Conservation (phyloP, 352 stramenopile species). For the Peronospora belbahrii region DNA sequence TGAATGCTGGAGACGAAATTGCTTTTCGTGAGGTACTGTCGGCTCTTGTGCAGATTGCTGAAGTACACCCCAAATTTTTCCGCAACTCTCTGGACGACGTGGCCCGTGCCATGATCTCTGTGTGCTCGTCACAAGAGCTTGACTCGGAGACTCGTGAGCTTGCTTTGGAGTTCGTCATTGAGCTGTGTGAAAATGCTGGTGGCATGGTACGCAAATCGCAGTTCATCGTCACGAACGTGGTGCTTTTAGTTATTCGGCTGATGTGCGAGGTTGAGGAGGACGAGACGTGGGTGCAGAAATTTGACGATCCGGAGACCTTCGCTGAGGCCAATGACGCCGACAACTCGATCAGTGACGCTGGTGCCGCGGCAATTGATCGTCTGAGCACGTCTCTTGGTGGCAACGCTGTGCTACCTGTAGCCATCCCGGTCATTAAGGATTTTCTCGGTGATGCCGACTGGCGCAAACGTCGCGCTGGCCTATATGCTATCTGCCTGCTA, state of each 20-base stretch:
- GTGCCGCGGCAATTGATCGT: conserved; percentile 69
- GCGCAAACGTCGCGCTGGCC: conserved; percentile 66
- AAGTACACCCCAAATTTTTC: conserved; percentile 81
- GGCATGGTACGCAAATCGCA: conserved; percentile 76
- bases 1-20: conserved; percentile 50
- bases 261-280: conserved; percentile 80
- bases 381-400: conserved; percentile 65
- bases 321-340: conserved; percentile 54
- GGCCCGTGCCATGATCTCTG: conserved; percentile 71
- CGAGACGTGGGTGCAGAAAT: conserved; percentile 55
- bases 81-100: conserved; percentile 59
- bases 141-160: conserved; percentile 73
- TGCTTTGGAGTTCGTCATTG: conserved; percentile 75
- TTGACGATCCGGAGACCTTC: conserved; percentile 78
- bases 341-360: conserved; percentile 60
- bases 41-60: conserved; percentile 62
- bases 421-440: conserved; percentile 64
- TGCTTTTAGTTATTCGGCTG: conserved; percentile 69
- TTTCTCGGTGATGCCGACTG: conserved; percentile 60
- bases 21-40: conserved; percentile 68
- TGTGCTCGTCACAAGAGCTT: conserved; percentile 52
- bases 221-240: conserved; percentile 51
- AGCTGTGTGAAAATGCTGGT: conserved; percentile 70
- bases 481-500: conserved; percentile 73
- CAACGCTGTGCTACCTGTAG: conserved; percentile 62